Evolutionary conservation across 2,329 filamentous ascomycete species (phyloP), one percentile per base, ranked within the genome.

Genomic region (Alternaria sp.): DNA sequence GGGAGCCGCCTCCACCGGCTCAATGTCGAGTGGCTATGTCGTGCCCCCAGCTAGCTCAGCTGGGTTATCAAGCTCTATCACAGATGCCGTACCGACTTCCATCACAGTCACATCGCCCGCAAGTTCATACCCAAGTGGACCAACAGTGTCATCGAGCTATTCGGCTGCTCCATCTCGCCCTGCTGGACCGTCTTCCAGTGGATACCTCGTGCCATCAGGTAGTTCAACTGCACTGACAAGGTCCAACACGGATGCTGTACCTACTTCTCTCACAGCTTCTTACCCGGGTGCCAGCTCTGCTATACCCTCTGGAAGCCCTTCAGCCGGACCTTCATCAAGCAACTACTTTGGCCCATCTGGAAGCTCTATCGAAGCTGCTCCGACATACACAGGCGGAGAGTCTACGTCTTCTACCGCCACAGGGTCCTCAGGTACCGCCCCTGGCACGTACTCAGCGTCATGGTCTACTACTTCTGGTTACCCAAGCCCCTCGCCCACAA

Each of bases 391-490:
- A 17, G 36, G 36, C 36, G n/a, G 36, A 10, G 36, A 40, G 5
- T 11, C 26, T 21, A 56, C 40, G 6, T 25, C 59, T 40, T 32
- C 55, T 13, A 43, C 21, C 44, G 28, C 28, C 10, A 43, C 57
- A 49, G 43, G 46, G 7, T 55, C 60, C 46, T 32, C 54, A 17
- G 61, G 32, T 44, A 67, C 49, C 21, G 19, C 45, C 11, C 56
- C 64, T n/a, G 52, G 49, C 50, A 67, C 66, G 15, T 36, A 64
- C 25, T 63, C 69, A 6, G 53, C 56, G 11, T 30, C 57, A 26
- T 62, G 57, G 6, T 61, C 64, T 23, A 40, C 36, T n/a, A 72
- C 65, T 43, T 65, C 70, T 12, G 59, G 51, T 21, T 66, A 65
- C 17, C 50, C 26, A n/a, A 58, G 60, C 49, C 54, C 66, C 4